Evolutionary conservation across 371 early-diverging fungal genomes (phyloP), one percentile per base, ranked within the genome.

Genomic region (Nematocida minor): DNA sequence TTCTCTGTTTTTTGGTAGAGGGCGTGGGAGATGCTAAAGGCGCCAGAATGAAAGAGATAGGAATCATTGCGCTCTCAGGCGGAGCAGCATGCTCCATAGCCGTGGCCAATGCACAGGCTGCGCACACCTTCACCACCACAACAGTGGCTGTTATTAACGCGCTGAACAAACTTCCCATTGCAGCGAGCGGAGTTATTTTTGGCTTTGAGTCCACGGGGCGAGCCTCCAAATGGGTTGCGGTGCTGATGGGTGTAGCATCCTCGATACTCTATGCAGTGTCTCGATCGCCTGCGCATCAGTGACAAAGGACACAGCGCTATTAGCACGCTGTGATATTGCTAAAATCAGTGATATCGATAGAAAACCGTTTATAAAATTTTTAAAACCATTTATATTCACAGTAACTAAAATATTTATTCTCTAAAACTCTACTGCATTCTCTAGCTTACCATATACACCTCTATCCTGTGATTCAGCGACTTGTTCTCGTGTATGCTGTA

Each of bases 91-190:
- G 94, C 85, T 89, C 89, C 55, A 95, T 95, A 83, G 89, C 91
- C 27, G 81, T 80, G 41, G 34, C 80, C 51, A 91, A 92, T 60
- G 90, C 92, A 0, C 95, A 94, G 95, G 92, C 94, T 83, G 89
- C 97, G 27, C 90, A 94, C 62, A 90, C 91, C 2, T 92, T 96
- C 11, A 89, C 89, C 0, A 92, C 95, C 2, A 98, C 99, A 3
- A 95, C 96, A 0, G 92, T 94, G 84, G 85, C 91, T 53, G 96
- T 98, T 96, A 91, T 93, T n/a, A 97, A 96, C 20, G 94, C 97
- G 0, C 87, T 96, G 40, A 98, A 98, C 86, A 97, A 98, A 83
- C 87, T 96, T 29, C 93, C 96, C 2, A 91, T 96, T 47, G 92
- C 97, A 2, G 85, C 93, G 38, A 90, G 92, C 55, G 96, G 96